A percentile compares a stretch with the other conserved stretches of the same genome.
phyloP scores from a whole-genome alignment of 176 grass and related monocot genomes.

The Eleusine indica region DNA sequence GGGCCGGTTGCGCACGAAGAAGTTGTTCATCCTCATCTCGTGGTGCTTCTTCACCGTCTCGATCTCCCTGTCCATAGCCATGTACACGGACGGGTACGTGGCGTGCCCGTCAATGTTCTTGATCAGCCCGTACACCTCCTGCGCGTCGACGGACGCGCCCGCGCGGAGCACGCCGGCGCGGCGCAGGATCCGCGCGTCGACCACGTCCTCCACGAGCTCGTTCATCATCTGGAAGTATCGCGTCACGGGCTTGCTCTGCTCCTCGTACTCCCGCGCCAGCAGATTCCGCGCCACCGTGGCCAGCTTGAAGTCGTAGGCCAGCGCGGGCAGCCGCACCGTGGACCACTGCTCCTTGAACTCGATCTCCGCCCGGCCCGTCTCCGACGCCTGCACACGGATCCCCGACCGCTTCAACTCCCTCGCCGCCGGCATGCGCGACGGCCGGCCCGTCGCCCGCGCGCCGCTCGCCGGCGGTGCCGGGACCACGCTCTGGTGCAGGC shows the following conservation, averaged over 20 bases:
- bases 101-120: conserved; percentile 52
- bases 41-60: conserved; percentile 36
- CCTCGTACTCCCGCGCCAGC: conserved; percentile 51
- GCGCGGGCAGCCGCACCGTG: conserved; percentile 36
- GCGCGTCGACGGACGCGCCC: conserved; percentile 14
- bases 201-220: conserved; percentile 46
- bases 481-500: conserved; percentile 32
- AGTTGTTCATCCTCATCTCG: conserved; percentile 49
- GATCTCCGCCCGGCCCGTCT: conserved; percentile 16
- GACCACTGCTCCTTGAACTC: conserved; percentile 13
- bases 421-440: conserved; percentile 38
- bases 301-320: conserved; percentile 57
- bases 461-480: not conserved
- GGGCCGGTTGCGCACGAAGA: conserved; percentile 54
- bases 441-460: not conserved
- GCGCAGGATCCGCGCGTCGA: conserved; percentile 45
- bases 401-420: conserved; percentile 44
- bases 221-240: conserved; percentile 72
- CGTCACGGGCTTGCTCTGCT: conserved; percentile 50
- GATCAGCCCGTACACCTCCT: conserved; percentile 41
- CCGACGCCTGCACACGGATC: conserved; percentile 30
- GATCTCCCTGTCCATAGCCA: conserved; percentile 53
- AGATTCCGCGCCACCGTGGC: conserved; percentile 62
- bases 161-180: conserved; percentile 39
- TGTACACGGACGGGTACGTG: conserved; percentile 58